Evolutionary conservation across 148 eudicot genomes (phyloP), one percentile per base, ranked within the genome.

Genomic region (Vaccinium myrtillus): DNA sequence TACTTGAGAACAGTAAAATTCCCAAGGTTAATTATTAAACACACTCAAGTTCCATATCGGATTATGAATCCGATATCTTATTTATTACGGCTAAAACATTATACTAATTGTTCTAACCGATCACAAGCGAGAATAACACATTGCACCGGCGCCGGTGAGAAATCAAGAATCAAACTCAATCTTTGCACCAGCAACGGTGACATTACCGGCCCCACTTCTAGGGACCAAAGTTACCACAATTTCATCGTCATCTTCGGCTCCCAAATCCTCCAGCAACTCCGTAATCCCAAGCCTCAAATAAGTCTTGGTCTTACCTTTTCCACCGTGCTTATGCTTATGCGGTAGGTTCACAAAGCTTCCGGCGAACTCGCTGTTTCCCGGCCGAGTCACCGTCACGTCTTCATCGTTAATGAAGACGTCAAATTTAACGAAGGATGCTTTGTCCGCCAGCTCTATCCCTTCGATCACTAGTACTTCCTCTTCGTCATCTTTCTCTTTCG

Each of bases 321-420:
- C 83, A 74, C 74, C 43, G 15, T 88, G 90, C 56, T 76, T 49
- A 1, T 76, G 79, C 56, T 87, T 92, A 63, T 93, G 96, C 4
- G 98, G 93, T 81, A 95, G 92, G 27, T 93, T 95, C 88, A 93
- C 93, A 71, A 91, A 95, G 27, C 98, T 95, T 16, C 98, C 98
- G 1, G 98, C 98, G 71, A 90, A 96, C 90, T 94, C 98, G 0
- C 87, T 87, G 81, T 87, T 89, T 6, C 87, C 89, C 16, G 91
- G 87, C 8, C 69, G 85, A 43, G 86, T 88, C 32, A 61, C 77
- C 6, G 75, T 77, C 46, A 91, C 98, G 55, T 94, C 91, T 55
- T 93, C 96, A 16, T 92, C 98, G 53, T 96, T 96, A 8, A 96
- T 82, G 30, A 88, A 91, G 78, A 94, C 96, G 51, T 96, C 95